phyloP scores from a whole-genome alignment of 768 basidiomycete genomes.

The Mycena floridula region DNA sequence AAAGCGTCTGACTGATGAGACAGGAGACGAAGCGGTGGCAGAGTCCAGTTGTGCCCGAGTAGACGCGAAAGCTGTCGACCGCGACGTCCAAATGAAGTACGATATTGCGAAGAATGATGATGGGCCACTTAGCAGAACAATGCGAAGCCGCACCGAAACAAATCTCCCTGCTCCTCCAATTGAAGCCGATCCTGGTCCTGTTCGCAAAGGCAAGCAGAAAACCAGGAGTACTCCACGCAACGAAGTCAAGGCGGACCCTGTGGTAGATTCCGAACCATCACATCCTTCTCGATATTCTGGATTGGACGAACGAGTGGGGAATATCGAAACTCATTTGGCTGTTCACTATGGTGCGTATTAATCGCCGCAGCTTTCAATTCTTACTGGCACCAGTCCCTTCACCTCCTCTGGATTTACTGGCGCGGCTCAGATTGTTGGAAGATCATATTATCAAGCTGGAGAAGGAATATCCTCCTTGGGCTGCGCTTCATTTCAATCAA shows the following conservation, averaged over 20 bases:
- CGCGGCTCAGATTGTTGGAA: constrained; percentile 65
- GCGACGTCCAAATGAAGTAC: constrained; percentile 79
- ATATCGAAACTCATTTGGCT: constrained; percentile 67
- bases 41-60: constrained; percentile 61
- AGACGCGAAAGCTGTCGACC: constrained; percentile 63
- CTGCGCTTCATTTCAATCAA: constrained; percentile 84
- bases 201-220: constrained; percentile 12
- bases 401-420: constrained; percentile 56
- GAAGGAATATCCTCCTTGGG: constrained; percentile 83
- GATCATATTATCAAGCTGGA: constrained; percentile 73
- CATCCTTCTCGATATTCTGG: constrained; percentile 48
- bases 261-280: constrained; percentile 6
- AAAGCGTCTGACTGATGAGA: constrained; percentile 29
- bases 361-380: not conserved
- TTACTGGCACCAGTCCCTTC: constrained; percentile 51
- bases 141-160: constrained; percentile 24
- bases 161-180: constrained; percentile 4
- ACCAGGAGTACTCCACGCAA: not conserved
- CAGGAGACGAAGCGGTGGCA: constrained; percentile 17
- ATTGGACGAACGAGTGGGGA: constrained; percentile 55
- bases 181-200: not conserved
- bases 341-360: constrained; percentile 59
- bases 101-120: constrained; percentile 84
- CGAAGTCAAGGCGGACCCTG: not conserved
- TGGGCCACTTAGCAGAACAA: constrained; percentile 62